Conservation (phyloP, 1,139 yeast genomes). For the Lodderomyces pseudojiufengensis region DNA sequence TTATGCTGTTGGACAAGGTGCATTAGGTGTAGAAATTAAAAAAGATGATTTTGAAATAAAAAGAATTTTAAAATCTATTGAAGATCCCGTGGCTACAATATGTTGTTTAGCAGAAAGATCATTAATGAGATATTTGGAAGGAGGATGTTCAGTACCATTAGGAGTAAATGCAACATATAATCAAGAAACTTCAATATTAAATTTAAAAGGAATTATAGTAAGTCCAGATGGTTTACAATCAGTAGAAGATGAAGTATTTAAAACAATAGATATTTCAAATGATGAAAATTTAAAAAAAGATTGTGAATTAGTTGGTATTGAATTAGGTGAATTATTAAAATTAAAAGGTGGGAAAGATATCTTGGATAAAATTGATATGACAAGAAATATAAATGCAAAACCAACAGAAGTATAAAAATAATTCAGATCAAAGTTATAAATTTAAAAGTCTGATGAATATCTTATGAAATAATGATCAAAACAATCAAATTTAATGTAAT, state of each 20-base stretch:
- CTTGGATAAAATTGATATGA: slow-evolving; percentile 65
- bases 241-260: slow-evolving; percentile 53
- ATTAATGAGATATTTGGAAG: slow-evolving; percentile 83
- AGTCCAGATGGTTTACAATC: slow-evolving; percentile 74
- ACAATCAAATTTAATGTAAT: too few relatives aligned
- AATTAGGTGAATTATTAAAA: slow-evolving; percentile 65
- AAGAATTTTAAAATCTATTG: slow-evolving; percentile 58
- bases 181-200: slow-evolving; percentile 36
- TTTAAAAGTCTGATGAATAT: too few relatives aligned
- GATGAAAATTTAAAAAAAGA: slow-evolving; percentile 28
- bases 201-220: slow-evolving; percentile 71
- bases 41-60: slow-evolving; percentile 58
- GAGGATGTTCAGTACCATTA: slow-evolving; percentile 97
- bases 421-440: too few relatives aligned
- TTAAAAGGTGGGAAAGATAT: slow-evolving; percentile 80
- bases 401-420: slow-evolving; percentile 13
- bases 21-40: slow-evolving; percentile 87
- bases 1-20: slow-evolving; percentile 98
- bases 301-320: slow-evolving; percentile 67
- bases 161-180: slow-evolving; percentile 73
- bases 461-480: too few relatives aligned
- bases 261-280: slow-evolving; percentile 33
- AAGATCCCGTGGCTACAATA: slow-evolving; percentile 63
- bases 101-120: slow-evolving; percentile 91
- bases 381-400: slow-evolving; percentile 15